Evolutionary conservation across 2,329 filamentous ascomycete species (phyloP), one percentile per base, ranked within the genome.

Genomic region (Exophiala mesophila): DNA sequence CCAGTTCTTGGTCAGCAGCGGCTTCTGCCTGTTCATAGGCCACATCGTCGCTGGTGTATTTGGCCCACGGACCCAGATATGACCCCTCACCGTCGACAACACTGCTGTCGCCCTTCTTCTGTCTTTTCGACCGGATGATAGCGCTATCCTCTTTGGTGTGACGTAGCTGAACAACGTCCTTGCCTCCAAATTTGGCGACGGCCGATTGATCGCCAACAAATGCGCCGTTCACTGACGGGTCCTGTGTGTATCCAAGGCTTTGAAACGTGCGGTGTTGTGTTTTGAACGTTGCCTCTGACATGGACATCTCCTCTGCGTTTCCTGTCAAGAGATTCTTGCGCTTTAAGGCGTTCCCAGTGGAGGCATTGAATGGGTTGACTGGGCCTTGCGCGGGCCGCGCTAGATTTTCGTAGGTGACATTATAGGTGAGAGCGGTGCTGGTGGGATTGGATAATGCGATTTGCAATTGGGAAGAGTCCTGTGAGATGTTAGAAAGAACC

Each of bases 31-130:
- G 80, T 45, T 85, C 77, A 41, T 76, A 78, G 21, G 78, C 71
- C 52, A 88, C 83, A 56, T 85, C 83, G 52, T 89, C 80, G 36
- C 81, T 72, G 50, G 80, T 74, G 59, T 94, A 95, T 61, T 76
- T 82, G 6, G 92, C 94, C 94, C 94, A 98, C 0, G 92, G 94
- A 0, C 94, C 94, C 26, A 94, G 77, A 64, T 98, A 98, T 33
- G 88, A 83, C 40, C 83, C 83, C 5, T 88, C 81, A 1, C 92
- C 92, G 57, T 95, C 89, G 0, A 89, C 83, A 28, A 96, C 75
- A 13, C 82, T 80, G 30, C 88, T 79, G 60, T 90, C 82, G 35
- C 92, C 92, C 60, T 92, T 96, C 54, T 72, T 80, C 64, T 97
- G 88, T 47, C 92, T 76, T 55, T 82, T 85, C n/a, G 81, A 72